phyloP scores from a whole-genome alignment of 176 grass and related monocot species.

The Aechmea fasciata region DNA sequence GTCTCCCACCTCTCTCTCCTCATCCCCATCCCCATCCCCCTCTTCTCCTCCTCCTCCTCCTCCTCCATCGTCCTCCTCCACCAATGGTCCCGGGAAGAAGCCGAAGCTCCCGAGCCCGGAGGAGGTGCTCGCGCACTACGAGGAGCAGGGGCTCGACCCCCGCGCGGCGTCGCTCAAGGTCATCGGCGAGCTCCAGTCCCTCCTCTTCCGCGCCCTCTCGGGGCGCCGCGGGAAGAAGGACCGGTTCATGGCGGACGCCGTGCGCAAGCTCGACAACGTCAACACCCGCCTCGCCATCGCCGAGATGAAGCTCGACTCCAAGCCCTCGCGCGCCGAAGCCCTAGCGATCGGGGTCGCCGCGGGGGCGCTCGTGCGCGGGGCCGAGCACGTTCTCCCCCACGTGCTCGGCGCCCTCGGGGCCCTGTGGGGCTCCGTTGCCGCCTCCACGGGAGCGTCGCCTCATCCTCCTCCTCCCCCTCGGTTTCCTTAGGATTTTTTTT shows the following conservation, averaged over 20 bases:
- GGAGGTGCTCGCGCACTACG: constrained; percentile 24
- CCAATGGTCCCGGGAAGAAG: not conserved
- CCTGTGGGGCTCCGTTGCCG: constrained; percentile 2
- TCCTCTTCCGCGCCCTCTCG: constrained; percentile 7
- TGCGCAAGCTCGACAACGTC: constrained; percentile 22
- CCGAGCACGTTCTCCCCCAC: constrained; percentile 2
- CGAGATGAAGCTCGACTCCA: constrained; percentile 24
- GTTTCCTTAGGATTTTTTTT: too few species aligned
- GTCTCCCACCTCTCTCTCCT: not conserved
- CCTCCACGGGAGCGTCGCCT: not conserved
- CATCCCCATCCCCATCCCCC: not conserved
- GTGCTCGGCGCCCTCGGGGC: constrained; percentile 1
- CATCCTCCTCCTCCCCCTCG: not conserved
- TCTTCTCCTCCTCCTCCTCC: not conserved
- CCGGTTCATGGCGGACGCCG: constrained; percentile 8
- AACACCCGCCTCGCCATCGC: constrained; percentile 24
- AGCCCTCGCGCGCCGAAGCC: constrained; percentile 10
- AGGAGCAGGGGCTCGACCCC: constrained; percentile 8
- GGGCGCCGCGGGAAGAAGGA: constrained; percentile 13
- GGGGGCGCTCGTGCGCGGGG: constrained; percentile 7
- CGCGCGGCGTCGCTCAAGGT: constrained; percentile 17
- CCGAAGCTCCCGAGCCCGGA: not conserved
- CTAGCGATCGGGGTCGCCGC: constrained; percentile 13
- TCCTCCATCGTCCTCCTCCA: not conserved
- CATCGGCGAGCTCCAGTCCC: constrained; percentile 21